phyloP scores from a whole-genome alignment of 768 basidiomycete genomes.

The Suillus plorans region DNA sequence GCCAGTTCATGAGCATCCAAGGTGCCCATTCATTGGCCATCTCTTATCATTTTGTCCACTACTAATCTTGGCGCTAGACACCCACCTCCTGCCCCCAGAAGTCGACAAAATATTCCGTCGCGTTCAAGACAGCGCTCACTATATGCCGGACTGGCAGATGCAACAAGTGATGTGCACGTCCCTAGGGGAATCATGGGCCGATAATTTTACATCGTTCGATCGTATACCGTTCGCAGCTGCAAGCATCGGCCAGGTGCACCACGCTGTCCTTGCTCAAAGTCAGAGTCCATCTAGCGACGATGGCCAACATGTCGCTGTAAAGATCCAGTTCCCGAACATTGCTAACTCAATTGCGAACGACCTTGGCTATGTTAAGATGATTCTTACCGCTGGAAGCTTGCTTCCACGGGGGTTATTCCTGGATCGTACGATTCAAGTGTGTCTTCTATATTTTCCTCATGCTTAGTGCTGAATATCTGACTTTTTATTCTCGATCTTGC shows the following conservation, averaged over 20 bases:
- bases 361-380: conserved; percentile 77
- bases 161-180: conserved; percentile 80
- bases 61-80: conserved; percentile 51
- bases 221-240: conserved; percentile 92
- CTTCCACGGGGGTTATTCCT: conserved; percentile 89
- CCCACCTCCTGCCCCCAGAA: conserved; percentile 83
- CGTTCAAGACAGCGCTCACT: conserved; percentile 94
- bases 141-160: conserved; percentile 99
- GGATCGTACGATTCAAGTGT: conserved; percentile 78
- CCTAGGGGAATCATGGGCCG: conserved; percentile 73
- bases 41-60: not conserved
- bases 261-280: conserved; percentile 56
- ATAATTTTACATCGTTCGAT: conserved; percentile 72
- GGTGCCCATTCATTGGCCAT: conserved; percentile 37
- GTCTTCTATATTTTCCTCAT: conserved; percentile 5
- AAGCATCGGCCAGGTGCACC: conserved; percentile 93
- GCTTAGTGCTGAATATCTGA: not conserved
- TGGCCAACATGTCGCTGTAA: conserved; percentile 65
- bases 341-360: conserved; percentile 85
- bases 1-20: conserved; percentile 98
- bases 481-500: not conserved
- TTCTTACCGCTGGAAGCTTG: conserved; percentile 77
- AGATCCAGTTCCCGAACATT: conserved; percentile 96
- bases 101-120: conserved; percentile 85
- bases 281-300: conserved; percentile 54